These are phyloP conservation scores for Neonectria magnoliae DNA, from an alignment of 2,329 filamentous ascomycete genomes.

Conservation along the genomic window DNA sequence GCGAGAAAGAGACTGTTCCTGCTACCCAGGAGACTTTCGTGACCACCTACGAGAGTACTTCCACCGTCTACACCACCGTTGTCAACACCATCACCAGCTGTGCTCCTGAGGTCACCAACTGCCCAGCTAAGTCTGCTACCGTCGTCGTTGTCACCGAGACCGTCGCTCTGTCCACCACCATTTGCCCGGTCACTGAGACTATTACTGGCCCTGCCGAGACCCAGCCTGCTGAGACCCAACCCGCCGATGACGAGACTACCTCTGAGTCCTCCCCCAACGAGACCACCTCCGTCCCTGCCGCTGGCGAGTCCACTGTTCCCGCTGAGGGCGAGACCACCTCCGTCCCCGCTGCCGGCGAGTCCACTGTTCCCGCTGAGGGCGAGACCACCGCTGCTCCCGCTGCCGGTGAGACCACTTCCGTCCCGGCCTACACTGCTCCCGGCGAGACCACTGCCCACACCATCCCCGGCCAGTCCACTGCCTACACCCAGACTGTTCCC, in stretches of 20 bases:
- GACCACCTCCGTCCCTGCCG: slow-evolving; percentile 25
- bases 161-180: slow-evolving; percentile 66
- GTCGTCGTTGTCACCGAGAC: slow-evolving; percentile 63
- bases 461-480: background rate
- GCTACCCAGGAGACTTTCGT: slow-evolving; percentile 33
- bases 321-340: slow-evolving; percentile 12
- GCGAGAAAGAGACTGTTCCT: slow-evolving; percentile 21
- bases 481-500: background rate
- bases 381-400: background rate
- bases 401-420: slow-evolving; percentile 3
- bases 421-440: background rate
- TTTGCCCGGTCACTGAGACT: slow-evolving; percentile 70
- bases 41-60: slow-evolving; percentile 56
- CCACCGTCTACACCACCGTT: slow-evolving; percentile 62
- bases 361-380: slow-evolving; percentile 2
- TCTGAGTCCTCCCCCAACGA: slow-evolving; percentile 12
- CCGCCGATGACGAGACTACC: slow-evolving; percentile 26
- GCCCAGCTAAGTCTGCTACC: slow-evolving; percentile 58
- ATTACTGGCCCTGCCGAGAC: slow-evolving; percentile 31
- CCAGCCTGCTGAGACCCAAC: slow-evolving; percentile 25
- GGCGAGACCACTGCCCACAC: slow-evolving; percentile 1
- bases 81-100: slow-evolving; percentile 62
- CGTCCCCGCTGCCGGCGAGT: slow-evolving; percentile 3
- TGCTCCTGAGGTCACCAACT: slow-evolving; percentile 58
- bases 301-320: slow-evolving; percentile 17